Base-by-base conservation (phyloP, 2,329 filamentous ascomycete species). In the Ilyonectria sp. region DNA sequence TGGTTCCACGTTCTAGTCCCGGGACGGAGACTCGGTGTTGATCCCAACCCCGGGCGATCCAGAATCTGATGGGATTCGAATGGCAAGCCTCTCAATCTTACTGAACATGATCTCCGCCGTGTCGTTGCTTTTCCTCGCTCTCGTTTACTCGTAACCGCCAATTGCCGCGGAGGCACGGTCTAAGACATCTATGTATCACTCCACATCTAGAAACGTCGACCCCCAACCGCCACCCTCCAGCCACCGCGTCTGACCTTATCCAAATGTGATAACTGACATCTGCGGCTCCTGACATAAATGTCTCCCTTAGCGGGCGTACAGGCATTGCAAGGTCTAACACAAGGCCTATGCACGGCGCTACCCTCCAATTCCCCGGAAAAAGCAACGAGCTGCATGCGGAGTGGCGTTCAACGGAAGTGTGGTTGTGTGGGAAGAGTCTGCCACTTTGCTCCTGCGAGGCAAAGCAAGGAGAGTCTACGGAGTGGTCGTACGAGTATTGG, bases 241-340 rank as follows among this genome's bases (percentile, higher is more conserved):
- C 54, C 53, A 59, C 57, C 31, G 46, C 53, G 21, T 15, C 10
- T 23, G 15, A 21, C 46, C 33, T 37, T 49, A 60, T 35, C 33
- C 71, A 71, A 73, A 73, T 75, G 72, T 75, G 72, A 74, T 72
- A 72, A 75, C 72, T 69, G 69, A 75, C 63, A 75, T 69, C 71
- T 74, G 73, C 70, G 75, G 70, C 59, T 44, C 58, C 13, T 40
- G 37, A 55, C 64, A 19, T 60, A 8, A 43, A 7, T 33, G 29
- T 19, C 9, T 52, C 23, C 46, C 26, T 40, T 56, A 33, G 40
- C 50, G 56, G 55, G 56, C 65, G 60, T 33, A 47, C 49, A 57
- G 50, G 55, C 49, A 59, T 47, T 37, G 49, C 57, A 70, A 68
- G 58, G 64, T 35, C 21, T 33, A 37, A 44, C 55, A 50, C 46